Conservation (phyloP, 148 eudicot genomes). For the Heliamphora exappendiculata region DNA sequence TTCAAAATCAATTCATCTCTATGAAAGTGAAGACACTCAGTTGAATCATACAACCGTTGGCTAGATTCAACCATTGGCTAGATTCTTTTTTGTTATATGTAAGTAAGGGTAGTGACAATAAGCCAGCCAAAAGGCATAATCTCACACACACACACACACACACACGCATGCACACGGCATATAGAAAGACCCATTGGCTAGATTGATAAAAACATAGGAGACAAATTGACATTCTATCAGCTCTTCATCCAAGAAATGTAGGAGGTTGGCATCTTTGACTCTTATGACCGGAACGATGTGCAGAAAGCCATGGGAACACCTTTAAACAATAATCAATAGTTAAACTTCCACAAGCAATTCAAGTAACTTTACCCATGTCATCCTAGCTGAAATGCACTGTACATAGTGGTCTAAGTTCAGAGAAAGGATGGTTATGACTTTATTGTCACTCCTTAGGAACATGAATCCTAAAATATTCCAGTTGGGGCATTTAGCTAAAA, state of each 20-base stretch:
- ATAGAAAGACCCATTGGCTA: too few relatives aligned
- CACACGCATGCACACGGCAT: too few relatives aligned
- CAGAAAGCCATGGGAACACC: too few relatives aligned
- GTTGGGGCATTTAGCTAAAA: not conserved
- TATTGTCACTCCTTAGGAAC: not conserved
- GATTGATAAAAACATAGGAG: constrained; percentile 2
- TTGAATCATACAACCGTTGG: not conserved
- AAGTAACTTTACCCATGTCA: not conserved
- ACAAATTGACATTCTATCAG: not conserved
- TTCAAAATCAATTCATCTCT: constrained; percentile 2
- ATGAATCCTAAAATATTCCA: not conserved
- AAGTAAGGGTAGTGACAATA: too few relatives aligned
- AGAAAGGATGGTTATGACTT: not conserved
- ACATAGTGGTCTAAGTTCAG: not conserved
- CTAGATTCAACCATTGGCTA: too few relatives aligned
- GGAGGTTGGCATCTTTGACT: not conserved
- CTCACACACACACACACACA: too few relatives aligned
- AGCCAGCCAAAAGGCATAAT: too few relatives aligned
- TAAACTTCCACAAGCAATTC: too few relatives aligned
- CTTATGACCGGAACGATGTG: not conserved
- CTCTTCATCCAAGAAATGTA: not conserved
- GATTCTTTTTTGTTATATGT: too few relatives aligned
- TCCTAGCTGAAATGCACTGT: not conserved
- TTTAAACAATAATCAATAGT: too few relatives aligned
- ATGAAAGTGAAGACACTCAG: too few relatives aligned